Conservation (phyloP, 176 grass and related monocot genomes). For the Chrysopogon serrulatus region DNA sequence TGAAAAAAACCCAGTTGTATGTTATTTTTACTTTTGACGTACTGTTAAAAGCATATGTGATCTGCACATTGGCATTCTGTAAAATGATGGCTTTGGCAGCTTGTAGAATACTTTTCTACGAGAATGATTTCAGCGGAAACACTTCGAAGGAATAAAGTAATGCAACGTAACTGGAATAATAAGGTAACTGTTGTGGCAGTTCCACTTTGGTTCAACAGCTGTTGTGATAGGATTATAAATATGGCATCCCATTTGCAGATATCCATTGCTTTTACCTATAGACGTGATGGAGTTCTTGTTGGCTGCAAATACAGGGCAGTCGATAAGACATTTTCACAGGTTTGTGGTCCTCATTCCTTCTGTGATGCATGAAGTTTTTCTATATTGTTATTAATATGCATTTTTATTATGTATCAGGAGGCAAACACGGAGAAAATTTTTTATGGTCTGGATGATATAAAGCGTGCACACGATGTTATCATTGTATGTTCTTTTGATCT, state of each 20-base stretch:
- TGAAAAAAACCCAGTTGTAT: background rate
- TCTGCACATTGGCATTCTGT: slow-evolving; percentile 26
- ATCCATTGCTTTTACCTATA: slow-evolving; percentile 87
- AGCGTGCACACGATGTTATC: slow-evolving; percentile 63
- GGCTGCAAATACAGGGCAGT: slow-evolving; percentile 86
- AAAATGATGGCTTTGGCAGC: slow-evolving; percentile 51
- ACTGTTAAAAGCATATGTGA: slow-evolving; percentile 16
- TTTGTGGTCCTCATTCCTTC: slow-evolving; percentile 24
- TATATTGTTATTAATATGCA: slow-evolving; percentile 1
- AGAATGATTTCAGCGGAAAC: slow-evolving; percentile 62
- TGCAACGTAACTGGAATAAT: slow-evolving; percentile 44
- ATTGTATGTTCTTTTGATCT: slow-evolving; percentile 66
- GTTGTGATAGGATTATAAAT: background rate
- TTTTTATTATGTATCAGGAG: slow-evolving; percentile 56
- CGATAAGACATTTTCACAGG: slow-evolving; percentile 83
- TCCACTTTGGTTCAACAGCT: slow-evolving; percentile 4
- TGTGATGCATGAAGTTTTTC: background rate
- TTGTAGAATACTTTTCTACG: slow-evolving; percentile 66
- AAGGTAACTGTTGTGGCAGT: slow-evolving; percentile 34
- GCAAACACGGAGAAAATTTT: slow-evolving; percentile 72
- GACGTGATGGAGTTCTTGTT: slow-evolving; percentile 59
- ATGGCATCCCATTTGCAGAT: slow-evolving; percentile 47
- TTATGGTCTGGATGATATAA: slow-evolving; percentile 97
- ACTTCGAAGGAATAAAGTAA: slow-evolving; percentile 26
- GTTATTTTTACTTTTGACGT: slow-evolving; percentile 11